phyloP scores from a whole-genome alignment of 192 early-diverging fungal species.

The Backusella tarrabulga region DNA sequence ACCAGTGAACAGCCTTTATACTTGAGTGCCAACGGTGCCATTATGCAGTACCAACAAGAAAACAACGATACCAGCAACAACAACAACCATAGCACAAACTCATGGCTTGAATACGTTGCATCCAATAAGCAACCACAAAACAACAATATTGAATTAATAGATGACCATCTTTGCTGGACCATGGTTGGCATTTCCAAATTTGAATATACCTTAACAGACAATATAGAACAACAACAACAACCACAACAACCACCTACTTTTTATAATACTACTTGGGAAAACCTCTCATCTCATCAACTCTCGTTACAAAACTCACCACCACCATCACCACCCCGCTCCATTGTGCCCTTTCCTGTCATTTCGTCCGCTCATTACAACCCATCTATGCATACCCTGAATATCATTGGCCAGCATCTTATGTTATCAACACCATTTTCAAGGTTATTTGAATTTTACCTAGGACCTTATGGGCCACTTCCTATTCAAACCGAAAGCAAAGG shows the following conservation, averaged over 20 bases:
- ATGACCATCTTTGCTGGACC: slow-evolving; percentile 84
- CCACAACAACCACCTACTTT: background rate
- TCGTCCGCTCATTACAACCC: slow-evolving; percentile 35
- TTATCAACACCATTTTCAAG: slow-evolving; percentile 13
- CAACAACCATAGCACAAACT: slow-evolving; percentile 9
- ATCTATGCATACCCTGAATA: slow-evolving; percentile 36
- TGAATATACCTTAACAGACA: slow-evolving; percentile 19
- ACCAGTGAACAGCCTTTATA: slow-evolving; percentile 32
- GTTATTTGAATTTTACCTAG: slow-evolving; percentile 47
- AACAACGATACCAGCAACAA: background rate
- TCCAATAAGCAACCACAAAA: slow-evolving; percentile 2
- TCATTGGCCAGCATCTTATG: slow-evolving; percentile 42
- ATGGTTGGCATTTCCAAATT: slow-evolving; percentile 76
- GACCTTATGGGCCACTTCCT: slow-evolving; percentile 39
- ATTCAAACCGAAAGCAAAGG: background rate
- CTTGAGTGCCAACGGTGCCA: slow-evolving; percentile 43
- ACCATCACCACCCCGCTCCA: slow-evolving; percentile 31
- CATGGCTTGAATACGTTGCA: slow-evolving; percentile 5
- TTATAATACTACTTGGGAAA: slow-evolving; percentile 1
- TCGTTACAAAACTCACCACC: slow-evolving; percentile 20
- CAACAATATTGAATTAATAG: slow-evolving; percentile 43
- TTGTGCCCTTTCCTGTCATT: slow-evolving; percentile 27
- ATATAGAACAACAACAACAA: background rate
- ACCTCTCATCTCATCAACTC: background rate
- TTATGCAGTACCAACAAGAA: slow-evolving; percentile 11